These are phyloP conservation scores for Russula lepida DNA, from an alignment of 768 basidiomycete genomes.

Conservation along the genomic window DNA sequence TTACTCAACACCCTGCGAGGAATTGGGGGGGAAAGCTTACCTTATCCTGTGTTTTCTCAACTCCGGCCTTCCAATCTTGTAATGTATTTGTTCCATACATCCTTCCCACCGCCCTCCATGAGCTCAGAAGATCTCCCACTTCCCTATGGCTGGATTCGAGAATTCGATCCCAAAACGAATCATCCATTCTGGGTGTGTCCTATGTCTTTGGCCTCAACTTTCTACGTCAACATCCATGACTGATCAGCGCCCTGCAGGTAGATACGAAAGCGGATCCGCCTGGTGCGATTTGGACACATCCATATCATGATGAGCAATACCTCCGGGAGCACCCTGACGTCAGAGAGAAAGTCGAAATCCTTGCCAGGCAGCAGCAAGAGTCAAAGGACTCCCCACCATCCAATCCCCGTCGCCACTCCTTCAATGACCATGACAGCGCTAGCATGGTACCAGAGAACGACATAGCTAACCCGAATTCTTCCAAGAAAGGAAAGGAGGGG, in stretches of 20 bases:
- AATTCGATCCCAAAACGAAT: constrained; percentile 35
- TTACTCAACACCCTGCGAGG: no score
- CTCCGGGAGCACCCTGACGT: constrained; percentile 46
- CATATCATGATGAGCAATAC: constrained; percentile 60
- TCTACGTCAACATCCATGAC: not conserved
- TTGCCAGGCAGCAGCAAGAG: not conserved
- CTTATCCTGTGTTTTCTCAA: no score
- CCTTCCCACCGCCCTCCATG: constrained; percentile 17
- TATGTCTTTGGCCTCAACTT: no score
- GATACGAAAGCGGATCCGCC: constrained; percentile 57
- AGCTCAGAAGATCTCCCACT: constrained; percentile 31
- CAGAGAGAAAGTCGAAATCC: constrained; percentile 30
- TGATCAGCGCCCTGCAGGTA: constrained; percentile 35
- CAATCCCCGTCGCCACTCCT: constrained; percentile 20
- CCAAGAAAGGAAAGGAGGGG: constrained; percentile 28
- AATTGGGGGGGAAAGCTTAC: no score
- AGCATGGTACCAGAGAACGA: constrained; percentile 19
- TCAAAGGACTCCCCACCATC: not conserved
- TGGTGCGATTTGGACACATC: constrained; percentile 64
- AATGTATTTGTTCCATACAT: no score
- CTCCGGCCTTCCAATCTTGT: no score
- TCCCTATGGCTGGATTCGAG: constrained; percentile 50
- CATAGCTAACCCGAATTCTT: not conserved
- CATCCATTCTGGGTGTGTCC: constrained; percentile 43
- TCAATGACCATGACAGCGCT: constrained; percentile 17